phyloP scores from a whole-genome alignment of 495 filamentous ascomycete species.

The Annulohypoxylon stygium region DNA sequence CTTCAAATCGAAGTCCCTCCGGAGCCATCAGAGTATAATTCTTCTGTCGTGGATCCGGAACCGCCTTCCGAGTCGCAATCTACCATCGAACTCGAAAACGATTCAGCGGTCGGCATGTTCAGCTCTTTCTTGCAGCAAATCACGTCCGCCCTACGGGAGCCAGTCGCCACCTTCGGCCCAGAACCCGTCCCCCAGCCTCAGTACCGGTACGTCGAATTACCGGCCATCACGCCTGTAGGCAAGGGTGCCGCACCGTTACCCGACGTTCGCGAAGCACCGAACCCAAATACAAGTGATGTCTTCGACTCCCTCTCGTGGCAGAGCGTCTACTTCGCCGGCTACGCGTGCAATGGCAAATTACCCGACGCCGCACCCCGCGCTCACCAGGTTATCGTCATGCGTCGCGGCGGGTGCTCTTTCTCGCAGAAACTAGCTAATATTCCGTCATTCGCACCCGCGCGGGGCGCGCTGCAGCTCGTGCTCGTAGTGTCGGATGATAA shows the following conservation, averaged over 20 bases:
- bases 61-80: conserved; percentile 24
- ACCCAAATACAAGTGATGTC: conserved; percentile 56
- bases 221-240: conserved; percentile 80
- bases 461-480: conserved; percentile 77
- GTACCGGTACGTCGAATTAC: conserved; percentile 63
- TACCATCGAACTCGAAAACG: conserved; percentile 56
- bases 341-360: conserved; percentile 74
- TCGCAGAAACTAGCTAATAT: conserved; percentile 85
- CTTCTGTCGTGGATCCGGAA: conserved; percentile 40
- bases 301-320: conserved; percentile 69
- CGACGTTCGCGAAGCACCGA: conserved; percentile 69
- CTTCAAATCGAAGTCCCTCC: conserved; percentile 46
- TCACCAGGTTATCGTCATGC: conserved; percentile 86
- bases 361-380: conserved; percentile 69
- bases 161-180: conserved; percentile 52
- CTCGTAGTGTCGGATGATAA: conserved; percentile 80
- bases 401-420: conserved; percentile 88
- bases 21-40: conserved; percentile 40
- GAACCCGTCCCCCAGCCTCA: conserved; percentile 50
- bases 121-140: conserved; percentile 71
- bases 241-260: conserved; percentile 81
- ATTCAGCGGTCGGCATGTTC: conserved; percentile 59
- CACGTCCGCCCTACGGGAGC: conserved; percentile 66
- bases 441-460: conserved; percentile 75
- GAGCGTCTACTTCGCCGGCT: conserved; percentile 76